phyloP scores from a whole-genome alignment of 306 rosid species.

The Glycine soja region DNA sequence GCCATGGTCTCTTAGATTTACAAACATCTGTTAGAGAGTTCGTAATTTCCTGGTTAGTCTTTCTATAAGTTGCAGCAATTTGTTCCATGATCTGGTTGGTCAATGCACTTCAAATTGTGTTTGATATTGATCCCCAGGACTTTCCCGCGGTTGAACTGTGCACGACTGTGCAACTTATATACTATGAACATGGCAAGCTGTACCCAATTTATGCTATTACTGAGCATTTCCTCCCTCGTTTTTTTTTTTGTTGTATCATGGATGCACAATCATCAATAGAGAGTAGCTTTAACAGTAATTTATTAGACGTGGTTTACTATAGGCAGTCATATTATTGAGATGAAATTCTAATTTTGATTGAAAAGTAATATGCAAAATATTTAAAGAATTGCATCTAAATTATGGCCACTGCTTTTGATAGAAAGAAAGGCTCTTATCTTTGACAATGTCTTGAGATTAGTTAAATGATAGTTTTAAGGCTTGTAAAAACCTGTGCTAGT shows the following conservation, averaged over 20 bases:
- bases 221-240: background rate
- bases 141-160: conserved; percentile 34
- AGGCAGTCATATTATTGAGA: background rate
- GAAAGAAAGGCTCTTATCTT: too few species aligned
- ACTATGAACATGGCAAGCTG: conserved; percentile 16
- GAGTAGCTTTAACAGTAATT: background rate
- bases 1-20: conserved; percentile 62
- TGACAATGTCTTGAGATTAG: too few species aligned
- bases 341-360: too few species aligned
- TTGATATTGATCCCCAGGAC: conserved; percentile 18
- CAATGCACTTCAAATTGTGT: conserved; percentile 4
- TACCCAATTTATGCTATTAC: conserved; percentile 21
- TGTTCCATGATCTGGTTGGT: conserved; percentile 35
- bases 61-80: conserved; percentile 23
- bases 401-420: background rate
- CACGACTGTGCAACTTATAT: conserved; percentile 5
- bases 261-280: conserved; percentile 9
- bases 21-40: conserved; percentile 5
- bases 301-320: background rate
- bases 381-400: background rate
- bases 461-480: background rate
- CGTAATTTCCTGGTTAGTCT: conserved; percentile 43
- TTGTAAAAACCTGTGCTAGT: background rate
- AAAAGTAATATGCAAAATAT: too few species aligned
- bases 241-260: conserved; percentile 26